These are phyloP conservation scores for Irpex sp. DNA, from an alignment of 1,284 basidiomycete genomes.

Conservation along the genomic window DNA sequence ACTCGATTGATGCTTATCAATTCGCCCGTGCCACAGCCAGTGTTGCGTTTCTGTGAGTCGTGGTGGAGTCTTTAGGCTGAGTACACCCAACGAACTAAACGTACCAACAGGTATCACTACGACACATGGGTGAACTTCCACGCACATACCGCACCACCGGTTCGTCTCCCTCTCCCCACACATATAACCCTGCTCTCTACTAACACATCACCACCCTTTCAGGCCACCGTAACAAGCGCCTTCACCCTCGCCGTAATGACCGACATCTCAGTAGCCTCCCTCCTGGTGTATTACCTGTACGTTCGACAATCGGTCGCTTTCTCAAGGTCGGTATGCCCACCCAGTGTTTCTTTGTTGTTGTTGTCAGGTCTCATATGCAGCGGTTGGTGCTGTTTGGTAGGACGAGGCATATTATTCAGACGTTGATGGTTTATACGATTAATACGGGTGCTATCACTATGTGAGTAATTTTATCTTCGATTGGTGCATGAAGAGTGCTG, in stretches of 20 bases:
- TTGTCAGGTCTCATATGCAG: not conserved
- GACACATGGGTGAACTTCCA: not conserved
- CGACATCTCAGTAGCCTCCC: not conserved
- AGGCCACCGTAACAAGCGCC: conserved; percentile 1
- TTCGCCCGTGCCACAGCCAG: not conserved
- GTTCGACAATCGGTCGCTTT: not conserved
- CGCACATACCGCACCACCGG: not conserved
- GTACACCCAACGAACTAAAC: too few relatives aligned
- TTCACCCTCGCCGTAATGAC: conserved; percentile 1
- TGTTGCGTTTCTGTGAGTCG: not conserved
- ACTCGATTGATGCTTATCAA: not conserved
- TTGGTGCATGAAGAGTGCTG: too few relatives aligned
- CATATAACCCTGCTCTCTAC: not conserved
- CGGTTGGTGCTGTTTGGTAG: not conserved
- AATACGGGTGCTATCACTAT: conserved; percentile 5
- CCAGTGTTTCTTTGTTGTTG: not conserved
- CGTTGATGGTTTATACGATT: conserved; percentile 4
- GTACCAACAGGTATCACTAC: not conserved
- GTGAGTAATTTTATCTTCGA: too few relatives aligned
- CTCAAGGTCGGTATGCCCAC: not conserved
- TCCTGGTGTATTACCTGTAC: conserved; percentile 5
- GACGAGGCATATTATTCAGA: conserved; percentile 1
- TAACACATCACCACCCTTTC: not conserved
- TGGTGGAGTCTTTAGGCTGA: too few relatives aligned
- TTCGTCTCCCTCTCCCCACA: not conserved